Base-by-base conservation (phyloP, 805 yeast species). In the Candida awuae region DNA sequence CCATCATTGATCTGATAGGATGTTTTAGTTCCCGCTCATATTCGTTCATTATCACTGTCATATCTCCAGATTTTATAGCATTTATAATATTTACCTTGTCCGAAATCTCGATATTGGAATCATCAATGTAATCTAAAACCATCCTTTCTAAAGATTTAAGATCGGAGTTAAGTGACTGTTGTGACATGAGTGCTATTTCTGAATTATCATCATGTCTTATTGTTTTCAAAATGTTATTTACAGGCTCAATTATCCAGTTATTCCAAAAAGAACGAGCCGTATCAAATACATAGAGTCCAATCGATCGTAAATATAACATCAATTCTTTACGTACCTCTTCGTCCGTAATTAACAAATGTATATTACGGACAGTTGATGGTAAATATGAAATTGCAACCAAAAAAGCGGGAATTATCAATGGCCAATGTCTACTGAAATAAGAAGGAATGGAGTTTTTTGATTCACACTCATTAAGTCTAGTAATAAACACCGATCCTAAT, bases 201-300 rank as follows among this genome's bases (percentile, higher is more conserved):
- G 80, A 73, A 27, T 68, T 66, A 13, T 82, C 81, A 54, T 88
- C 97, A 57, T 84, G 92, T 37, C 92, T 70, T n/a, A 90, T 78
- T 0, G 94, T 86, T 34, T 75, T 70, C 47, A 85, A 62, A 46
- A 90, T 79, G 49, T 83, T 79, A 30, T 66, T 64, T 15, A 84
- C 53, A 1, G 97, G 98, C 33, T 71, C 71, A 29, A 85, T 63
- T 4, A 90, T 71, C 97, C 98, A 90, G 56, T 88, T 86, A 23
- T 67, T 59, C 66, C 79, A 72, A 50, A 88, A 80, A 4, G 90
- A 85, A 21, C 54, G 52, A 1, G 68, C 52, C 0, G 94, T 80
- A n/a, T 78, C 84, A 13, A 77, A 57, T 6, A 85, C 54, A 38
- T 81, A 80, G 35, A 66, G 64, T 36, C 65, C 62, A 32, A 77